Evolutionary conservation across 1,139 yeast species (phyloP).

Genomic region (Saccharomyces hybrid): DNA sequence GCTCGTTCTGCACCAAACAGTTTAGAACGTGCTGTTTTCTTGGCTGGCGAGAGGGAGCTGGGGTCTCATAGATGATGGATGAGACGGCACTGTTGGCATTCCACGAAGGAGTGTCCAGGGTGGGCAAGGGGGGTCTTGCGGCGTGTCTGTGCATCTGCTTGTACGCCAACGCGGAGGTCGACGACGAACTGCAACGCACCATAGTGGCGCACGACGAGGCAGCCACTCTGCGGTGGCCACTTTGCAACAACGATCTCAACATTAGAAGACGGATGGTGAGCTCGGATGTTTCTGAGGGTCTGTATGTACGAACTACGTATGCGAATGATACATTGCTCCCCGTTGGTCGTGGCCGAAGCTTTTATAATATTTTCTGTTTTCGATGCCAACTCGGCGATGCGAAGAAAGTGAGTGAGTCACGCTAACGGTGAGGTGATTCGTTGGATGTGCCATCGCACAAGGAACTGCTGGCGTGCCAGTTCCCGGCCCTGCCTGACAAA

Average conservation of each 20-base stretch:
- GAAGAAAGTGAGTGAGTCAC: constrained; percentile 1
- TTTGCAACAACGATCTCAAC: constrained; percentile 8
- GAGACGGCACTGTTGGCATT: constrained; percentile 93
- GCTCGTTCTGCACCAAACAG: constrained; percentile 96
- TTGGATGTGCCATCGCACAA: constrained; percentile 36
- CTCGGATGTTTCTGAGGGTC: background rate
- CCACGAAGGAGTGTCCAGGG: constrained; percentile 93
- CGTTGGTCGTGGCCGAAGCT: background rate
- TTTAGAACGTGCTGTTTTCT: constrained; percentile 82
- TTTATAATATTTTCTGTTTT: background rate
- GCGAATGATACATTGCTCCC: background rate
- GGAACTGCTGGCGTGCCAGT: constrained; percentile 69
- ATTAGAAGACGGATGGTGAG: background rate
- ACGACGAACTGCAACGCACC: constrained; percentile 36
- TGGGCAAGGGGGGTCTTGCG: constrained; percentile 85
- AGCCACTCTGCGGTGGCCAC: constrained; percentile 3
- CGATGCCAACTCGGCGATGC: background rate
- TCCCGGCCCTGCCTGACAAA: constrained; percentile 44
- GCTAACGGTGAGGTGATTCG: constrained; percentile 28
- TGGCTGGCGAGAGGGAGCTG: constrained; percentile 58
- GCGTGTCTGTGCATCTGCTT: constrained; percentile 82
- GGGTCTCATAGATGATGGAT: constrained; percentile 90
- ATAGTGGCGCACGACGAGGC: background rate
- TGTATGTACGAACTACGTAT: background rate
- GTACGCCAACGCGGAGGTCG: constrained; percentile 94